Conservation (phyloP, 2,329 filamentous ascomycete genomes). For the Diaporthe ampelina region DNA sequence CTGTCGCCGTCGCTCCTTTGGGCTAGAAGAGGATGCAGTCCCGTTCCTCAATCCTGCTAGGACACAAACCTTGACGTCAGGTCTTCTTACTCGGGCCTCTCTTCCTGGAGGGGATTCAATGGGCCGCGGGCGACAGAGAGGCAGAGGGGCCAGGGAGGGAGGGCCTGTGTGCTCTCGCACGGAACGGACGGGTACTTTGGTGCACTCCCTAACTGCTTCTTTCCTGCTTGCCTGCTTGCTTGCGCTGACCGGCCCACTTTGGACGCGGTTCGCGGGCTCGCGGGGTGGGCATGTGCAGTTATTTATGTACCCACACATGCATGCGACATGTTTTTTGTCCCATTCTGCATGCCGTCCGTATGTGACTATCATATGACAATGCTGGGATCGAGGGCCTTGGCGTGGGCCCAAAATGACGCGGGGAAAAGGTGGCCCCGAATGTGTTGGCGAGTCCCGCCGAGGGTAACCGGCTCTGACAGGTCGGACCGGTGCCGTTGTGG, state of each 20-base stretch:
- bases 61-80: constrained; percentile 27
- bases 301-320: constrained; percentile 31
- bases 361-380: constrained; percentile 26
- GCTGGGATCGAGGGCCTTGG: not conserved
- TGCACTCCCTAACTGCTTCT: not conserved
- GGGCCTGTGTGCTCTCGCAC: not conserved
- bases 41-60: constrained; percentile 23
- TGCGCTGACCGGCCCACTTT: constrained; percentile 14
- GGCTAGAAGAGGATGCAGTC: constrained; percentile 29
- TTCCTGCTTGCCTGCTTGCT: not conserved
- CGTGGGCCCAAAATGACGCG: constrained; percentile 4
- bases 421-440: constrained; percentile 31
- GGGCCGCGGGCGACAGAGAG: not conserved
- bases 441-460: constrained; percentile 20
- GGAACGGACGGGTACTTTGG: constrained; percentile 25
- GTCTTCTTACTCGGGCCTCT: not conserved
- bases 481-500: constrained; percentile 24
- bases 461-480: constrained; percentile 31
- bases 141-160: not conserved
- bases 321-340: constrained; percentile 10
- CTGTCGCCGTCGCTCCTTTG: constrained; percentile 24
- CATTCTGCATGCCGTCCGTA: constrained; percentile 2
- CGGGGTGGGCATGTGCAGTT: constrained; percentile 22
- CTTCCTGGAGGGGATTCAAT: not conserved
- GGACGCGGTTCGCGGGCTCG: not conserved